phyloP scores from a whole-genome alignment of 2,329 filamentous ascomycete species.

The Truncatella angustata region DNA sequence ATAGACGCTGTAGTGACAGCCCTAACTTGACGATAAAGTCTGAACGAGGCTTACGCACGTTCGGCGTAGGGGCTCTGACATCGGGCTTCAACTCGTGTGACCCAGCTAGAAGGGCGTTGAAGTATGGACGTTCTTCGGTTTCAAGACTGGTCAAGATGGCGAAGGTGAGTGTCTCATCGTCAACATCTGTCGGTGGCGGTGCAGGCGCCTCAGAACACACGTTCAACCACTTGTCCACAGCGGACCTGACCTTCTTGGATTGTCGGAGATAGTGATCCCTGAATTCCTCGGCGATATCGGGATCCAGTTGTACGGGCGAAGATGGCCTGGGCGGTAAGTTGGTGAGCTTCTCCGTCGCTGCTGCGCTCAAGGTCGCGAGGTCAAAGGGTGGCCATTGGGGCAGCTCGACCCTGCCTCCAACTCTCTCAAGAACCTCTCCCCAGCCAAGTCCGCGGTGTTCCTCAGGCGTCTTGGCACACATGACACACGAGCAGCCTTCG shows the following conservation, averaged over 20 bases:
- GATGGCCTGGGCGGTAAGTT: conserved; percentile 55
- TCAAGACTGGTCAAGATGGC: conserved; percentile 88
- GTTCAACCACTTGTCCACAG: conserved; percentile 86
- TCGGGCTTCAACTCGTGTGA: conserved; percentile 55
- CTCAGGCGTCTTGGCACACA: conserved; percentile 66
- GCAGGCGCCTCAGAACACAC: conserved; percentile 72
- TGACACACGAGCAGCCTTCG: conserved; percentile 80
- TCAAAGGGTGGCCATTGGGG: conserved; percentile 88
- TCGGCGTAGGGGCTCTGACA: conserved; percentile 66
- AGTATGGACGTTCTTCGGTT: conserved; percentile 71
- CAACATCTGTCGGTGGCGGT: conserved; percentile 81
- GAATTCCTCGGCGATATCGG: conserved; percentile 92
- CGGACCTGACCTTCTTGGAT: conserved; percentile 87
- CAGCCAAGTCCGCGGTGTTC: conserved; percentile 78
- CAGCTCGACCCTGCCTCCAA: conserved; percentile 82
- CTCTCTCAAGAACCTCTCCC: conserved; percentile 92
- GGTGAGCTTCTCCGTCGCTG: conserved; percentile 62
- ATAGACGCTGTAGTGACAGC: conserved; percentile 79
- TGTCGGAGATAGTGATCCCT: conserved; percentile 89
- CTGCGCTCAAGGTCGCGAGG: conserved; percentile 60
- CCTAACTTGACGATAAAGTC: conserved; percentile 74
- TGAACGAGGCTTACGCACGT: conserved; percentile 58
- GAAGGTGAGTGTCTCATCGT: conserved; percentile 91
- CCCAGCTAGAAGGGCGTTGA: conserved; percentile 74
- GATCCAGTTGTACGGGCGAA: conserved; percentile 75